Base-by-base conservation (phyloP, 176 grass and related monocot genomes). In the Urochloa ruziziensis region DNA sequence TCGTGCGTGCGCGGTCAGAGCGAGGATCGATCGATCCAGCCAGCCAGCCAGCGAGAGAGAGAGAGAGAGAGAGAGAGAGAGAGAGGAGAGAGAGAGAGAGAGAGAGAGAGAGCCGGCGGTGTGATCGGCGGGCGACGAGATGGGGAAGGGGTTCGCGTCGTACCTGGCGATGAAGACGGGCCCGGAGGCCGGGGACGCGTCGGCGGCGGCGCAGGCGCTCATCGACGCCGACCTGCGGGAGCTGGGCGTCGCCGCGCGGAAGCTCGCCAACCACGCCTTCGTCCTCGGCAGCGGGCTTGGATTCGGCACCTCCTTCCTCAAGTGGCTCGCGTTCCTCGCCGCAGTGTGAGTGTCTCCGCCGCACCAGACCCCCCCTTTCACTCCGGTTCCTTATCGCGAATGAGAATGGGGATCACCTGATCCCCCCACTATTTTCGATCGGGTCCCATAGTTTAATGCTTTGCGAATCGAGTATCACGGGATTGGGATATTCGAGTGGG, bases 151-250 rank as follows among this genome's bases (percentile, higher is more conserved):
- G 17, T 43, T 85, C 69, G 32, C 53, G 39, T 82, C 81, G 17
- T 83, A 67, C 74, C 78, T 94, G 75, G 78, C 60, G 44, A 92
- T 93, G 90, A 89, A 89, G 82, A 92, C 82, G 71, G 83, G 90
- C 43, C 39, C 76, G 86, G 79, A 84, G 52, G 61, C 43, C 74
- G 74, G 63, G 64, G 74, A 60, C 57, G 51, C 79, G 57, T 69
- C 84, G 43, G 74, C 88, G 71, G 86, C 79, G 52, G 71, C 35
- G 28, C 60, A 62, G 75, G 90, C 77, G 74, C 82, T 93, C 67
- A 80, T 98, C 73, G 86, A 93, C n/a, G 88, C 93, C 10, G 96
- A 98, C 87, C 89, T 98, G 79, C 83, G 79, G 75, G 93, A 98
- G 30, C 46, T 98, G 10, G 28, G 87, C 51, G 84, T 65, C 35